These are phyloP conservation scores for Fusarium metavorans DNA, from an alignment of 2,329 filamentous ascomycete species.

Conservation along the genomic window DNA sequence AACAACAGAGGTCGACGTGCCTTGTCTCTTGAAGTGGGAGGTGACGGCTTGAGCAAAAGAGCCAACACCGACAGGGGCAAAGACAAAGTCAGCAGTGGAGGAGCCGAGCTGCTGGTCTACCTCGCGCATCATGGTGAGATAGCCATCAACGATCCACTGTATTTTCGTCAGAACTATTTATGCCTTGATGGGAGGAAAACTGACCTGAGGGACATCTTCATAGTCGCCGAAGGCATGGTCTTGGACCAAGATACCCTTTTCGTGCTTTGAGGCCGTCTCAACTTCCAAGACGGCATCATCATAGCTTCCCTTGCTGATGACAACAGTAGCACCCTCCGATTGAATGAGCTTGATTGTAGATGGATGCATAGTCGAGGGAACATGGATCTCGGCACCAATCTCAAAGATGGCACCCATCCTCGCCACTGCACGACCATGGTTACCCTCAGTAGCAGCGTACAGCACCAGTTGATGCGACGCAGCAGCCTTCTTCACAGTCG, in stretches of 20 bases:
- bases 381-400: conserved; percentile 69
- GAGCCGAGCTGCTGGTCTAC: conserved; percentile 68
- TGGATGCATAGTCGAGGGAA: conserved; percentile 69
- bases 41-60: conserved; percentile 78
- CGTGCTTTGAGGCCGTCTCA: conserved; percentile 53
- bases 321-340: conserved; percentile 72
- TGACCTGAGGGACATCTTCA: conserved; percentile 70
- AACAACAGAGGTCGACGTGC: conserved; percentile 58
- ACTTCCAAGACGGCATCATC: conserved; percentile 70
- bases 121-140: conserved; percentile 78
- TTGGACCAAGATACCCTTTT: conserved; percentile 69
- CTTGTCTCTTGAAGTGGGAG: conserved; percentile 69
- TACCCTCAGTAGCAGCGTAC: conserved; percentile 79
- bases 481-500: conserved; percentile 54
- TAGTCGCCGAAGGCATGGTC: conserved; percentile 78
- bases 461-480: conserved; percentile 54
- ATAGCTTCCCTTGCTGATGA: conserved; percentile 69
- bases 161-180: neutral
- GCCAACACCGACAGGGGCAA: conserved; percentile 79
- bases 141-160: conserved; percentile 82
- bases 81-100: conserved; percentile 58
- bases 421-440: conserved; percentile 80
- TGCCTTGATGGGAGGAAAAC: neutral
- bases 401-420: conserved; percentile 73
- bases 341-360: conserved; percentile 66